Evolutionary conservation across 1,284 basidiomycete genomes (phyloP), one percentile per base, ranked within the genome.

Genomic region (Erythrobasidium hasegawianum): DNA sequence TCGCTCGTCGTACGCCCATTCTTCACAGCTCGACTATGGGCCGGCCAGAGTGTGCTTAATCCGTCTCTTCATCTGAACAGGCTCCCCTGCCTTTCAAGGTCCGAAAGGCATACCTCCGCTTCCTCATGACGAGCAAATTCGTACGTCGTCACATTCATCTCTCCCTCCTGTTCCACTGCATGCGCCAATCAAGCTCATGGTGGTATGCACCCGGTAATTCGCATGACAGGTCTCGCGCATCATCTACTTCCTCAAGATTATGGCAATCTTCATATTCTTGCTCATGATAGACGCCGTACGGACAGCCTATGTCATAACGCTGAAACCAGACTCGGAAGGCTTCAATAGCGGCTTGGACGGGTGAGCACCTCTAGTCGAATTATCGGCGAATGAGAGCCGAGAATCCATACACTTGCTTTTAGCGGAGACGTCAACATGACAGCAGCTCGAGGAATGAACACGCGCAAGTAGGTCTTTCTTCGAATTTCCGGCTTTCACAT

Each of bases 171-270:
- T 5, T n/a, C n/a, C n/a, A n/a, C n/a, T n/a, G n/a, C n/a, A n/a
- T n/a, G n/a, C n/a, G n/a, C n/a, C n/a, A n/a, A n/a, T n/a, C n/a
- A n/a, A n/a, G n/a, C n/a, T n/a, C n/a, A n/a, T n/a, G n/a, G n/a
- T n/a, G n/a, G n/a, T n/a, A n/a, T n/a, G n/a, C n/a, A n/a, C n/a
- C n/a, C n/a, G n/a, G n/a, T n/a, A n/a, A n/a, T n/a, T n/a, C n/a
- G n/a, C n/a, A 33, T 33, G 33, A 33, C 33, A 33, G 43, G 16
- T 47, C 27, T 26, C 62, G 8, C 50, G 45, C 14, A 45, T 52
- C 14, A 45, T 65, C 56, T 65, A 65, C 56, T 57, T 58, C 43
- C 43, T 65, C 16, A 65, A 65, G 38, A 65, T 65, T 16, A 33
- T 65, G 13, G 41, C 55, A 16, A 50, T 65, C 33, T 65, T 65